phyloP scores from a whole-genome alignment of 208 protist genomes.

The Leishmania lainsoni region DNA sequence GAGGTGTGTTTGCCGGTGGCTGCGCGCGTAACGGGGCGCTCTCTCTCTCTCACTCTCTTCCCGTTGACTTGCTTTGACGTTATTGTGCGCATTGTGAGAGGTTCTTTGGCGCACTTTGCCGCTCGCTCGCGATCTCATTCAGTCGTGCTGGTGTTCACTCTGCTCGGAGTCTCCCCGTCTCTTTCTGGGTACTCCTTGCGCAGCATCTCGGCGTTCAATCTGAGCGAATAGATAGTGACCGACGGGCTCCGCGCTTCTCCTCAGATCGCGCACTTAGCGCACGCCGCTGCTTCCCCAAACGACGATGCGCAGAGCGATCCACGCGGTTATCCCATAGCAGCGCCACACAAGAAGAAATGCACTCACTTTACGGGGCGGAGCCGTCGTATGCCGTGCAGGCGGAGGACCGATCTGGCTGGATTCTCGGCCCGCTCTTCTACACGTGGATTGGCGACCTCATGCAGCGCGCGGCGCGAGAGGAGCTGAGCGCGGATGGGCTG shows the following conservation, averaged over 20 bases:
- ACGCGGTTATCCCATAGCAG: background rate
- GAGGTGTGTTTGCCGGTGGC: too few relatives aligned
- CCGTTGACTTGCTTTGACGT: too few relatives aligned
- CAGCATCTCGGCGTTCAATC: background rate
- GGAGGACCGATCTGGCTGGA: slow-evolving; percentile 27
- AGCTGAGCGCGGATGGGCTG: slow-evolving; percentile 28
- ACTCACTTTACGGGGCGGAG: slow-evolving; percentile 17
- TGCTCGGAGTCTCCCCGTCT: background rate
- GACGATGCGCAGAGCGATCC: too few relatives aligned
- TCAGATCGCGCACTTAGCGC: background rate
- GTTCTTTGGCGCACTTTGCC: background rate
- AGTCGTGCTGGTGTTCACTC: background rate
- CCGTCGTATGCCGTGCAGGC: slow-evolving; percentile 32
- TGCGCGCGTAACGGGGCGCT: too few relatives aligned
- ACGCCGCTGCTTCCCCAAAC: background rate
- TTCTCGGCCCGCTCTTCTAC: slow-evolving; percentile 28
- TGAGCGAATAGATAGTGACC: background rate
- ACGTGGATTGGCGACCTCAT: slow-evolving; percentile 28
- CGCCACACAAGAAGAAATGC: background rate
- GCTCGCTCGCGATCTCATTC: background rate
- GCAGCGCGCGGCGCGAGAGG: slow-evolving; percentile 31
- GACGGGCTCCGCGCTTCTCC: background rate
- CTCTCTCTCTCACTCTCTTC: too few relatives aligned
- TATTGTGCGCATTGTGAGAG: background rate
- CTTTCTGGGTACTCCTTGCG: background rate